A percentile compares a stretch with the other conserved stretches of the same genome.
Conservation (phyloP, 768 basidiomycete species). For the Auricularia sp. region DNA sequence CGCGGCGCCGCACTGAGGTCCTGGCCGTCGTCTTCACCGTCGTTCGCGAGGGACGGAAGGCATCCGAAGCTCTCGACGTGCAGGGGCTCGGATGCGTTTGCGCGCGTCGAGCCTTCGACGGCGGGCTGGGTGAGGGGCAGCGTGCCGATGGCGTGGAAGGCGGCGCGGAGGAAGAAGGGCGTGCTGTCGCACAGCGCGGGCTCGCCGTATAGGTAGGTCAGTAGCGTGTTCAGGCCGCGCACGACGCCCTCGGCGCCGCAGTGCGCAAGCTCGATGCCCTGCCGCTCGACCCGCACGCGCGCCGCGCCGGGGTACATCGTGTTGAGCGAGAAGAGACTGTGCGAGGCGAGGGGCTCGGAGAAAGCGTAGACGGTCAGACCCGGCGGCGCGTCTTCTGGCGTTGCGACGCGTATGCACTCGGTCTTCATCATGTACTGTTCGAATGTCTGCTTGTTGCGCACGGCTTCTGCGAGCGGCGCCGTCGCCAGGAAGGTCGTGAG, state of each 20-base stretch:
- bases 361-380: neutral
- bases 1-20: neutral
- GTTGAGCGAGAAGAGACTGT: neutral
- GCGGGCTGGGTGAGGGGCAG: neutral
- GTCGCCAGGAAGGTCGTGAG: neutral
- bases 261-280: neutral
- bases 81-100: neutral
- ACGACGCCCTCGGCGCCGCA: neutral
- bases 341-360: neutral
- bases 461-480: neutral
- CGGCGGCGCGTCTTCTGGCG: neutral
- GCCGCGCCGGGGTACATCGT: neutral
- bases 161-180: no score
- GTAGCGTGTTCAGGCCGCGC: neutral
- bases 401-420: neutral
- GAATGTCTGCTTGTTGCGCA: no score
- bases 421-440: no score
- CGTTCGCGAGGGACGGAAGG: neutral
- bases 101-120: neutral
- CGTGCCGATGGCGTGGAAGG: neutral
- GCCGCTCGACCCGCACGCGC: neutral
- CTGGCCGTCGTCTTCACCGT: neutral
- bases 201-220: neutral
- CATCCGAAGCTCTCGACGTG: neutral
- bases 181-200: neutral